Conservation (phyloP, 2,329 filamentous ascomycete species). For the Calonectria pseudoturangicola region DNA sequence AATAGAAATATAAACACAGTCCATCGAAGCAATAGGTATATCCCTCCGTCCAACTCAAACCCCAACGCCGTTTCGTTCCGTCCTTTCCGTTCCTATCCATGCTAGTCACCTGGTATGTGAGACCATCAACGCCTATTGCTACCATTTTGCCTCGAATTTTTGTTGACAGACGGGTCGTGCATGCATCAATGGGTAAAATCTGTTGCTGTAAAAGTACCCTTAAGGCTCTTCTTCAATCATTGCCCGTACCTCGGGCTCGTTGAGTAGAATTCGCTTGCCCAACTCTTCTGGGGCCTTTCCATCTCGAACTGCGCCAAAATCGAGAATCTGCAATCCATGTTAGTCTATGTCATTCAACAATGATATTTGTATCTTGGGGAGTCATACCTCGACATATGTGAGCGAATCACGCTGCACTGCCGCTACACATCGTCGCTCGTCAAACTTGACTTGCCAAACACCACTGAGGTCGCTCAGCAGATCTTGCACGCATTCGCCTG, state of each 20-base stretch:
- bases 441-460: slow-evolving; percentile 99
- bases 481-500: slow-evolving; percentile 93
- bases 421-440: slow-evolving; percentile 94
- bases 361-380: background rate
- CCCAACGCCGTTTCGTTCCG: slow-evolving; percentile 50
- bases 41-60: slow-evolving; percentile 44
- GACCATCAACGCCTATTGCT: slow-evolving; percentile 50
- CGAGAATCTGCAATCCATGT: slow-evolving; percentile 82
- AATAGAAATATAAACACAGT: slow-evolving; percentile 18
- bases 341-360: background rate
- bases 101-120: slow-evolving; percentile 50
- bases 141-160: slow-evolving; percentile 43
- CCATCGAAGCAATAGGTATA: slow-evolving; percentile 54
- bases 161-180: slow-evolving; percentile 37
- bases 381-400: slow-evolving; percentile 96
- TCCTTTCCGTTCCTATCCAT: slow-evolving; percentile 46
- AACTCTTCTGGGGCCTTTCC: slow-evolving; percentile 86
- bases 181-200: slow-evolving; percentile 44
- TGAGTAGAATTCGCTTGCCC: slow-evolving; percentile 84
- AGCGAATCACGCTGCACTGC: slow-evolving; percentile 94
- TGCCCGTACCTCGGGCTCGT: slow-evolving; percentile 72
- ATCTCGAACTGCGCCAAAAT: slow-evolving; percentile 95
- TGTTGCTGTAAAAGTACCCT: slow-evolving; percentile 37
- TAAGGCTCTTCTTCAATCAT: slow-evolving; percentile 68
- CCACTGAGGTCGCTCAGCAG: slow-evolving; percentile 93